Evolutionary conservation across 768 basidiomycete genomes (phyloP), one percentile per base, ranked within the genome.

Genomic region (Tulasnella sp.): DNA sequence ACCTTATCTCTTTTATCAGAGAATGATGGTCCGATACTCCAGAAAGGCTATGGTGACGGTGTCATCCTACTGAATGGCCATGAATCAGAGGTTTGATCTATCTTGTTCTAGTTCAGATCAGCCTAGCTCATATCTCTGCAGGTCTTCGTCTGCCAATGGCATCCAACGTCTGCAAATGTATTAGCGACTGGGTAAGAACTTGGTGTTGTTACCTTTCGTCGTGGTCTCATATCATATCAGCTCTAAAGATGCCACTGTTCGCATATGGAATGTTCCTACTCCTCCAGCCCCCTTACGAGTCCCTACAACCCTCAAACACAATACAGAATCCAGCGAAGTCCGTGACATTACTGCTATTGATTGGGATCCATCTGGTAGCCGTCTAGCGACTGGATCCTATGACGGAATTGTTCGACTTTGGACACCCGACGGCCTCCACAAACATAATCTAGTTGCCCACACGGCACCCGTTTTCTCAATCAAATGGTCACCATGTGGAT

Each of bases 121-220:
- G n/a, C 49, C 24, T n/a, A n/a, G n/a, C n/a, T n/a, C n/a, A n/a
- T n/a, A 25, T 19, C 40, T 27, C 34, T 16, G 8, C 50, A 87
- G 84, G 82, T 89, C 5, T 89, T 87, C 48, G 78, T 83, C 5
- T 83, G 83, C 49, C 75, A 80, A 3, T 89, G 83, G 71, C 88
- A 84, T 64, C 84, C 86, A 10, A 69, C 65, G 32, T 67, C 72
- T 29, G 68, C 67, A 27, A 69, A 73, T 33, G 59, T 78, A n/a
- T 65, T 89, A 15, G 82, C 82, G 19, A 78, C 84, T 25, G 86
- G 86, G 84, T 85, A 63, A 54, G 76, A 58, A 39, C 25, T 12
- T 31, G 12, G n/a, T 43, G 49, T 35, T 6, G 37, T 25, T 32
- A 5, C 24, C 28, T 32, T 8, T 20, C n/a, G n/a, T n/a, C n/a